Percentiles rank a stretch among this genome's conserved stretches.
phyloP scores from a whole-genome alignment of 2,329 filamentous ascomycete genomes.

The Alternaria angustiovoidea region DNA sequence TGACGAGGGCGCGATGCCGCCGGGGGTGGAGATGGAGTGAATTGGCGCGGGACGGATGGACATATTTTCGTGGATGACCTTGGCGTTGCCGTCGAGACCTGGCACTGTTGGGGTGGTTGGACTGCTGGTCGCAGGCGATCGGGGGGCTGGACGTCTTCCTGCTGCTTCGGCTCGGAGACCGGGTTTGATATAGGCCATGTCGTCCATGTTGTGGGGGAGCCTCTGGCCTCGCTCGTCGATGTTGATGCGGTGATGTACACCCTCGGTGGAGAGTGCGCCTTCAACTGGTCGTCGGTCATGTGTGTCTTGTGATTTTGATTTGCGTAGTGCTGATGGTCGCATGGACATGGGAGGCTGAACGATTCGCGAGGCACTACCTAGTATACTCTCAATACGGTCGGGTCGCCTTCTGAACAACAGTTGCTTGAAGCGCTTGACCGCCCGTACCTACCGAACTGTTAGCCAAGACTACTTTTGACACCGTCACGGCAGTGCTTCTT shows the following conservation, averaged over 20 bases:
- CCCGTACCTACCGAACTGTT: slow-evolving; percentile 72
- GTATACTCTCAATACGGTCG: slow-evolving; percentile 64
- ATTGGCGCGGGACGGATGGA: slow-evolving; percentile 41
- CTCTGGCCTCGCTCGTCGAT: slow-evolving; percentile 42
- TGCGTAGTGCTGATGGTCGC: slow-evolving; percentile 52
- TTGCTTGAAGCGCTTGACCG: slow-evolving; percentile 85
- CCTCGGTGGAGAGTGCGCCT: slow-evolving; percentile 61
- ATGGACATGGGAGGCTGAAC: slow-evolving; percentile 66
- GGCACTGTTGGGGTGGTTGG: slow-evolving; percentile 28
- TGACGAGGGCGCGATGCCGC: background rate
- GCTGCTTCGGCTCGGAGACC: slow-evolving; percentile 20
- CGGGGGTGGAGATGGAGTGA: slow-evolving; percentile 32
- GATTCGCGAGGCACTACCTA: slow-evolving; percentile 66
- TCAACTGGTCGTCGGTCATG: slow-evolving; percentile 61
- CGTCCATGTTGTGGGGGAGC: slow-evolving; percentile 29
- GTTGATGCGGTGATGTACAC: slow-evolving; percentile 59
- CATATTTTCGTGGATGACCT: slow-evolving; percentile 42
- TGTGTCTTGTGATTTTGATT: slow-evolving; percentile 60
- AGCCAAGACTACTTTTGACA: background rate
- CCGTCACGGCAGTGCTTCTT: background rate
- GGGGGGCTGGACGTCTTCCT: slow-evolving; percentile 13
- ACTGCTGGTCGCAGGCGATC: slow-evolving; percentile 23
- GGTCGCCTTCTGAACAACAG: slow-evolving; percentile 68
- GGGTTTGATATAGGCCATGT: slow-evolving; percentile 31
- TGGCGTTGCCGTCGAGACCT: slow-evolving; percentile 32